These are phyloP conservation scores for Schwanniomyces yamadae DNA, from an alignment of 805 yeast genomes.

Conservation along the genomic window DNA sequence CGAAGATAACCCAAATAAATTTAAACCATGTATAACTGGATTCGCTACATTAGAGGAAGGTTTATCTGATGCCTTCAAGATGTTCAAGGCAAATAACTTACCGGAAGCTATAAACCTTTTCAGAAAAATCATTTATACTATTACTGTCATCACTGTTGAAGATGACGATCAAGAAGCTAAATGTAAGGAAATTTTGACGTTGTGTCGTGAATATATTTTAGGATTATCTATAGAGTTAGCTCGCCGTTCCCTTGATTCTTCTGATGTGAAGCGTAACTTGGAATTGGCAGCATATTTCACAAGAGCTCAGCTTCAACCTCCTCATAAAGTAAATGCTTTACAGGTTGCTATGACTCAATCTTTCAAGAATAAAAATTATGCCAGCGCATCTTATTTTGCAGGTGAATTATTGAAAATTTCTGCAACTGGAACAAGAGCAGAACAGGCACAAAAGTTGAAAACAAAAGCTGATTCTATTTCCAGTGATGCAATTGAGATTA, in stretches of 20 bases:
- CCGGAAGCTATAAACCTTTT: constrained; percentile 77
- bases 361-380: constrained; percentile 83
- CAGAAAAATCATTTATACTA: constrained; percentile 75
- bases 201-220: constrained; percentile 86
- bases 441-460: constrained; percentile 82
- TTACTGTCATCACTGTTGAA: constrained; percentile 68
- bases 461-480: constrained; percentile 76
- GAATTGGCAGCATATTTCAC: constrained; percentile 97
- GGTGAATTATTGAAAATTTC: constrained; percentile 71
- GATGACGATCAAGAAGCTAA: constrained; percentile 73
- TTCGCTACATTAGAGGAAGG: constrained; percentile 60
- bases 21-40: constrained; percentile 72
- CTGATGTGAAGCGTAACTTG: constrained; percentile 77
- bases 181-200: constrained; percentile 65
- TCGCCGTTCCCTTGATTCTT: constrained; percentile 77
- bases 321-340: constrained; percentile 82
- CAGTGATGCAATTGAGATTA: constrained; percentile 83
- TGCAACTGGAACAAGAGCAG: constrained; percentile 76
- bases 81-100: constrained; percentile 80
- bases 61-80: constrained; percentile 72
- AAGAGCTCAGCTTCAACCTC: constrained; percentile 72
- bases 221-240: constrained; percentile 89
- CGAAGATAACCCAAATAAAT: constrained; percentile 49
- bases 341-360: constrained; percentile 95
- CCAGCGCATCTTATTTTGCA: constrained; percentile 89